Evolutionary conservation across 352 stramenopile genomes (phyloP), one percentile per base, ranked within the genome.

Genomic region (Globisporangium perplexum): DNA sequence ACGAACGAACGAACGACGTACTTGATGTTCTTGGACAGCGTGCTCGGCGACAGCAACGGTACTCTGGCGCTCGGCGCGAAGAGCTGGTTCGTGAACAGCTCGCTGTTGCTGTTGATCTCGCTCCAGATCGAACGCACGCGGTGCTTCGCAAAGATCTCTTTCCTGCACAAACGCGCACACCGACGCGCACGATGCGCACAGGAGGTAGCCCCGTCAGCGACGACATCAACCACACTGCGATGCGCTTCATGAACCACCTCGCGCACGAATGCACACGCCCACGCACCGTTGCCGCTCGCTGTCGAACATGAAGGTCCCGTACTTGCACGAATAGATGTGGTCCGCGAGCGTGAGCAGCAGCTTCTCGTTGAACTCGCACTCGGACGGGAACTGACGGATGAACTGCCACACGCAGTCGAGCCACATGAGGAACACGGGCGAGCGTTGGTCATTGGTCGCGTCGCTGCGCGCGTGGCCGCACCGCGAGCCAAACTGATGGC

Each of bases 321-420:
- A 99, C 39, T 97, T 97, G 70, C 95, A 98, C 18, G 88, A 98
- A 63, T 98, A 98, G 15, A 99, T 76, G 59, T 99, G 90, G 53
- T 99, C 95, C 0, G 92, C 94, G 2, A 99, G 71, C 10, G 91
- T 66, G n/a, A 98, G 63, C 33, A 99, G 66, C 6, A 97, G 51
- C 4, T 63, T 75, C 53, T 95, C 80, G 63, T 97, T 98, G 74
- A 99, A 99, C 71, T 99, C 97, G 63, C 98, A 99, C 58, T 88
- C 88, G 14, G 85, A 85, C 20, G 97, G 97, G 62, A 96, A 98
- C 64, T 99, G 96, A 36, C 94, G 86, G 33, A 98, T 71, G 35
- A 98, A 80, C 72, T 99, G 97, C 79, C 92, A 99, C 4, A 99
- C 90, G 60, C 93, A 98, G 78, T 99, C 97, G 31, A 99, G 62